phyloP scores from a whole-genome alignment of 768 basidiomycete species.

The Sistotremastrum niveocremeum region DNA sequence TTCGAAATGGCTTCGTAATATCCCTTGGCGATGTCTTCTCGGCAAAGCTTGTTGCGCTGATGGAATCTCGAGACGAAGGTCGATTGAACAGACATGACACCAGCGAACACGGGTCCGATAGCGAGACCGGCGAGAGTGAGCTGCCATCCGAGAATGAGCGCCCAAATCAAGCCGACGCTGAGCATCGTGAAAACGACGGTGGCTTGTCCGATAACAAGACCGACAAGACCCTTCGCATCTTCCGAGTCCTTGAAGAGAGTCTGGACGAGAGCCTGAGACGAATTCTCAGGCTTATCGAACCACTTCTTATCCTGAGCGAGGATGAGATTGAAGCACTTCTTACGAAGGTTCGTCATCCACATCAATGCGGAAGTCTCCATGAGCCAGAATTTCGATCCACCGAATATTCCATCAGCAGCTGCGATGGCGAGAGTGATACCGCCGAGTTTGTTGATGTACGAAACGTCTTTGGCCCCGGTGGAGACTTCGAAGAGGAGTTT shows the following conservation, averaged over 20 bases:
- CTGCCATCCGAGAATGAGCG: slow-evolving; percentile 80
- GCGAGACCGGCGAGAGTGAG: slow-evolving; percentile 83
- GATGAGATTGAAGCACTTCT: slow-evolving; percentile 38
- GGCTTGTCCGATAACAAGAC: slow-evolving; percentile 56
- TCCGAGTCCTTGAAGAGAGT: slow-evolving; percentile 79
- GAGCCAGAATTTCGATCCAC: slow-evolving; percentile 64
- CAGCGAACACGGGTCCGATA: slow-evolving; percentile 71
- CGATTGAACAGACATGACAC: slow-evolving; percentile 62
- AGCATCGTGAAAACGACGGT: slow-evolving; percentile 74
- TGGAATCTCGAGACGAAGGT: slow-evolving; percentile 60
- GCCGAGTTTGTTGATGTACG: slow-evolving; percentile 55
- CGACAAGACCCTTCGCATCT: slow-evolving; percentile 68
- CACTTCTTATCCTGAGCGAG: slow-evolving; percentile 74
- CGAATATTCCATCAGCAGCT: slow-evolving; percentile 58
- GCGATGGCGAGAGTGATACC: slow-evolving; percentile 62
- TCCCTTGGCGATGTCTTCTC: slow-evolving; percentile 70
- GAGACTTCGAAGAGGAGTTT: slow-evolving; percentile 67
- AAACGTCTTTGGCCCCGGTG: slow-evolving; percentile 47
- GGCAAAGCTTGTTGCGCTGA: slow-evolving; percentile 66
- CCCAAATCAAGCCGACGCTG: slow-evolving; percentile 76
- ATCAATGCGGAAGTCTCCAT: slow-evolving; percentile 63
- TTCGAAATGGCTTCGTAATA: slow-evolving; percentile 83
- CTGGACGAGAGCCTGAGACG: slow-evolving; percentile 51
- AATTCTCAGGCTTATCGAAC: slow-evolving; percentile 63
- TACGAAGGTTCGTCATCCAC: slow-evolving; percentile 64